Percentiles rank a stretch among this genome's conserved stretches.
phyloP scores from a whole-genome alignment of 2,329 filamentous ascomycete species.

The Septoria linicola region DNA sequence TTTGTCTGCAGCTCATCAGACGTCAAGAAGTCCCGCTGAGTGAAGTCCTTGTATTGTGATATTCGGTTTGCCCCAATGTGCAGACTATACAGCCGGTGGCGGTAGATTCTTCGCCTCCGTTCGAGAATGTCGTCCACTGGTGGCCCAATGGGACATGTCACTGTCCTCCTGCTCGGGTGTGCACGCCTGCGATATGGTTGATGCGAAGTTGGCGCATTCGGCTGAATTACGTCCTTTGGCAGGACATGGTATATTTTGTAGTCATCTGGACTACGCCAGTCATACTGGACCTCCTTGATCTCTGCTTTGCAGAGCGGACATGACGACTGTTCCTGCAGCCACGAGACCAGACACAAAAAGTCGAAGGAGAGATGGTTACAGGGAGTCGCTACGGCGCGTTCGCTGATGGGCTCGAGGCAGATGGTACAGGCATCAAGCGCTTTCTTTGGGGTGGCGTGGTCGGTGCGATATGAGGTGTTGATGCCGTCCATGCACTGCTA shows the following conservation, averaged over 20 bases:
- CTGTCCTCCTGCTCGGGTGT: not conserved
- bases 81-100: conserved; percentile 68
- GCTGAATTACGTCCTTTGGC: conserved; percentile 5
- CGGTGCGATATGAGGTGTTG: conserved; percentile 31
- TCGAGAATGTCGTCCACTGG: conserved; percentile 46
- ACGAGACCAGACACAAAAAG: conserved; percentile 78
- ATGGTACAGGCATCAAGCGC: conserved; percentile 69
- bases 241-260: conserved; percentile 56
- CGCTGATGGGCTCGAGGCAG: conserved; percentile 74
- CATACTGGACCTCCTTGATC: conserved; percentile 63
- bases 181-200: conserved; percentile 9
- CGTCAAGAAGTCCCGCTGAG: conserved; percentile 62
- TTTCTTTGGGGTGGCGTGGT: conserved; percentile 27
- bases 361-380: conserved; percentile 82
- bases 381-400: conserved; percentile 68
- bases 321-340: conserved; percentile 69
- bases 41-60: conserved; percentile 74
- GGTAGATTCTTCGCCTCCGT: conserved; percentile 71
- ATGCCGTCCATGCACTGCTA: conserved; percentile 25
- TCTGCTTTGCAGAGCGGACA: conserved; percentile 73
- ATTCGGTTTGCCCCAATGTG: conserved; percentile 78
- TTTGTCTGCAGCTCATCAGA: conserved; percentile 70
- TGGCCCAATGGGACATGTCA: not conserved
- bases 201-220: conserved; percentile 1
- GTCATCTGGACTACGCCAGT: conserved; percentile 53